Evolutionary conservation across 2,329 filamentous ascomycete genomes (phyloP), one percentile per base, ranked within the genome.

Genomic region (Alternaria angustiovoidea): DNA sequence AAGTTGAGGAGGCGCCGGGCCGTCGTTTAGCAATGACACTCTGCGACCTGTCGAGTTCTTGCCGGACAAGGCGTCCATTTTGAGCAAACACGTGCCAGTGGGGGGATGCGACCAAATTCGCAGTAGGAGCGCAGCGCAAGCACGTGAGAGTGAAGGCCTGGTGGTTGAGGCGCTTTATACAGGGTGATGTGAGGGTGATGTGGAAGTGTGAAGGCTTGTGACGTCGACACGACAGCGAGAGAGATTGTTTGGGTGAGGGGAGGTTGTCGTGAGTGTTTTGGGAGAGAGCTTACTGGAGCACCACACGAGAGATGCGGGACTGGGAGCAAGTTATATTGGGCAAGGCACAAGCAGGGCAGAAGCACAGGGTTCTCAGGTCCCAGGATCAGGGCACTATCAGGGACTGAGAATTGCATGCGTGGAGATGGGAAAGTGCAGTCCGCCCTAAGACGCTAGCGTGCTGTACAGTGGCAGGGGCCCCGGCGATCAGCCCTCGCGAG

Each of bases 1-100:
- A 58, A 72, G 63, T 39, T 69, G 65, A 41, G 63, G 69, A 55
- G 73, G 68, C 57, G 73, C 73, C 63, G 68, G 67, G 73, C 76
- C 78, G 73, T 82, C 81, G 79, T 83, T 84, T 75, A 84, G 77
- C 70, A 84, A 77, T 72, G 81, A 83, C 73, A 84, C 81, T 71
- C 78, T 81, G 71, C 81, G 80, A 74, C 82, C 82, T 66, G 74
- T 79, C 68, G 80, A 79, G 73, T 84, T 82, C 78, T 79, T 83
- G 77, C 81, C 81, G 81, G 62, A 64, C 62, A 64, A 64, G 62
- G 62, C 59, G 62, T 84, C 82, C 82, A 84, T 84, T 76, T 76
- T 75, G 63, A 64, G 61, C 69, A 72, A 59, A 70, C 58, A 69
- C 69, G 71, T 73, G 74, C 70, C 71, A 64, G 67, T 62, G 67